Evolutionary conservation across 805 yeast genomes (phyloP), one percentile per base, ranked within the genome.

Genomic region (Nakazawaea sp.): DNA sequence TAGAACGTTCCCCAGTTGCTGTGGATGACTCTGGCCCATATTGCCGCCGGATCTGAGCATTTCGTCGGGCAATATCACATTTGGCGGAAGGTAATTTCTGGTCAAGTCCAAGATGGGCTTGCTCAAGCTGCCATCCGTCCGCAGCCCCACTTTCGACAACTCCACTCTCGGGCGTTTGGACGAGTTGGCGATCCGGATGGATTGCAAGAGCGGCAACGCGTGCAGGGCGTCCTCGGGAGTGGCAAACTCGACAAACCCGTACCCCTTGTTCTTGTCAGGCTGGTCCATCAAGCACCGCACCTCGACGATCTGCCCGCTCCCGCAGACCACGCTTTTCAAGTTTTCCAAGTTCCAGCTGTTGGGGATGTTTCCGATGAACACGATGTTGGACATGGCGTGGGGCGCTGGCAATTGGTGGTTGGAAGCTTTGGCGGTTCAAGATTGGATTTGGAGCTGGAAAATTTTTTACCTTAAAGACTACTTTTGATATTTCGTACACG

Each of bases 281-380:
- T 66, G 64, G 51, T 75, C 75, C 66, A 64, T 68, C 59, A 80
- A 68, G 56, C 80, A 55, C 46, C 85, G 67, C 7, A 81, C 80
- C 44, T 78, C 85, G 12, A 78, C 76, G 18, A 83, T 73, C 3
- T 73, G 71, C 1, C 92, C 92, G 8, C 83, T 68, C 1, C 89
- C 89, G 37, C 83, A 78, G 18, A 81, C 78, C 9, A 82, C 72
- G 20, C 78, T 72, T 36, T 76, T 72, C 25, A 82, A 62, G 12
- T 69, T 72, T 35, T 72, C 73, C 39, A 72, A 78, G 43, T 68
- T 77, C 92, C 92, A 83, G 43, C 78, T 79, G 45, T 70, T 70
- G 1, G 92, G 92, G 19, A 82, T 60, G 46, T 70, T 72, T 12
- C 85, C 86, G 11, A 78, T 46, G 46, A 73, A 78, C 16, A 78